Evolutionary conservation across 2,329 filamentous ascomycete genomes (phyloP), one percentile per base, ranked within the genome.

Genomic region (Plenodomus biglobosus): DNA sequence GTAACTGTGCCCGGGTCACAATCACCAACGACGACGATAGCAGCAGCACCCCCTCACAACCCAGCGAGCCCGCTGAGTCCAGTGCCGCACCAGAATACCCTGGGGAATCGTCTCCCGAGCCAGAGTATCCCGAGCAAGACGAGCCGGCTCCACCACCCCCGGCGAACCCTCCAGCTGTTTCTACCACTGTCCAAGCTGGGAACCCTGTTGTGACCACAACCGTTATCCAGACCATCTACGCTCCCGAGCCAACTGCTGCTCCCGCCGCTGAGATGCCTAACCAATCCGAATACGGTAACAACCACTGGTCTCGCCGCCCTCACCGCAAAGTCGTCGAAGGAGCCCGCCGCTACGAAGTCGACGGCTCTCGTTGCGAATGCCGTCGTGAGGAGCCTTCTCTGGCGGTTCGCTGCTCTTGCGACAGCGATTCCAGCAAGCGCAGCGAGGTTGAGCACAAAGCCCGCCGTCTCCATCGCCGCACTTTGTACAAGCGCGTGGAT

Each of bases 1-100:
- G 74, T 70, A 74, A 73, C 44, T 79, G 76, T 42, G 73, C 75
- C 1, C 66, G 71, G 10, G 73, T 79, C 20, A 71, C 69, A 6
- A 78, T 79, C 46, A 63, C 62, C 6, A 60, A 55, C 18, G 57
- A 52, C 19, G 56, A 55, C 10, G 53, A 58, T 39, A 55, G 50
- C 21, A 53, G 41, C 37, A 55, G 50, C 21, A 53, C 43, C 37
- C 56, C 56, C 20, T 20, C 59, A 24, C 35, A 53, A 15, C 45
- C 48, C 18, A 52, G 55, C 5, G 36, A 38, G 8, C 32, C 50
- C 10, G 16, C 47, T 8, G 18, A 48, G 19, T 42, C 55, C 5
- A 46, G 44, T 38, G 50, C 51, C 35, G 38, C 48, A 37, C 44
- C 56, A 10, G 35, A 48, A 20, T 53, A 42, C 20, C 39, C 50